phyloP scores from a whole-genome alignment of 1,284 basidiomycete genomes.

The Agroathelia rolfsii region DNA sequence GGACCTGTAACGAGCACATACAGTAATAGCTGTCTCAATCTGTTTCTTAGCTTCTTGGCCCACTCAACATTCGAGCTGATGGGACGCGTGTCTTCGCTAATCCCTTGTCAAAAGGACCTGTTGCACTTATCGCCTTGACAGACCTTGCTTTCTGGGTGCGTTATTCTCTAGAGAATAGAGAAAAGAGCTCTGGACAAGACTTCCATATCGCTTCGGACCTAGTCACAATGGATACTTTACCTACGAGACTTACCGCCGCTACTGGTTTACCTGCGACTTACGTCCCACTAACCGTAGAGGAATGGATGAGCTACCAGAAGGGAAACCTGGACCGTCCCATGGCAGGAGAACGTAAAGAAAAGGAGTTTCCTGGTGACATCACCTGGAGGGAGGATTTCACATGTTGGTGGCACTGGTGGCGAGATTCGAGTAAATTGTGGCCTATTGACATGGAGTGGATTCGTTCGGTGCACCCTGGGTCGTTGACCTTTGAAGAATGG shows the following conservation, averaged over 20 bases:
- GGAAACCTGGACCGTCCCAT: conserved; percentile 24
- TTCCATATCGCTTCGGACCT: conserved; percentile 14
- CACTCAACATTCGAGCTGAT: conserved; percentile 15
- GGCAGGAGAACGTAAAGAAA: conserved; percentile 21
- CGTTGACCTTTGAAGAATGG: conserved; percentile 17
- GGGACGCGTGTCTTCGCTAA: conserved; percentile 19
- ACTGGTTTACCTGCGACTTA: conserved; percentile 31
- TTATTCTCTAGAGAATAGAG: conserved; percentile 17
- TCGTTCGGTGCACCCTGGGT: conserved; percentile 24
- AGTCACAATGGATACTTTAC: conserved; percentile 30
- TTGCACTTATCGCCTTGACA: conserved; percentile 16
- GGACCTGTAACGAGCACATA: not conserved
- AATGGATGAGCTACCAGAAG: conserved; percentile 29
- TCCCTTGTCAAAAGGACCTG: conserved; percentile 12
- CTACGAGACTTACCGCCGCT: conserved; percentile 31
- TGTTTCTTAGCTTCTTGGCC: conserved; percentile 18
- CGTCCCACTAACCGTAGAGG: conserved; percentile 27
- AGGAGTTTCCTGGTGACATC: no score
- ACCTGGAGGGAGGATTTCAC: conserved; percentile 30
- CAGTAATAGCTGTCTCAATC: no score
- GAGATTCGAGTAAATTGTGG: conserved; percentile 31
- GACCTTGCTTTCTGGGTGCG: conserved; percentile 20
- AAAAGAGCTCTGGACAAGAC: conserved; percentile 13
- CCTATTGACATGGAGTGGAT: conserved; percentile 37
- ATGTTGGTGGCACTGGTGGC: conserved; percentile 30